Conservation (phyloP, 2,329 filamentous ascomycete species). For the Diplodia mutila region DNA sequence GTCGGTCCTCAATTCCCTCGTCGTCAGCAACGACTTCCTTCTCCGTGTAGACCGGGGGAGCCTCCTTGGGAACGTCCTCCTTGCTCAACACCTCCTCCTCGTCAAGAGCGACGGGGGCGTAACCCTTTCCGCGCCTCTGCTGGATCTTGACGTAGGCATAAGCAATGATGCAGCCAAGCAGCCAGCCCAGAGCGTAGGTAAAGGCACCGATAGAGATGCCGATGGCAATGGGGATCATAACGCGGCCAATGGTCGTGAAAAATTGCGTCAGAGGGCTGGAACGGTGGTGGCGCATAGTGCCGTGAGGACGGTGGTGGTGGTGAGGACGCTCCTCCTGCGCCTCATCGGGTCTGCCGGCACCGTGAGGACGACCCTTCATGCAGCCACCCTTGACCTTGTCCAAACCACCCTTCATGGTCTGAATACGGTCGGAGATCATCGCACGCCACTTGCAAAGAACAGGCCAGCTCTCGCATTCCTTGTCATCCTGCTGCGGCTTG, state of each 20-base stretch:
- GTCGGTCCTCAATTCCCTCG: constrained; percentile 19
- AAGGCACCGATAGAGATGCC: constrained; percentile 70
- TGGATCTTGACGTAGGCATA: constrained; percentile 60
- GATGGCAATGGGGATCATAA: constrained; percentile 68
- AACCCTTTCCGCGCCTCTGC: constrained; percentile 32
- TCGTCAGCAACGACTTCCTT: constrained; percentile 38
- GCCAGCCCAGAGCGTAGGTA: constrained; percentile 69
- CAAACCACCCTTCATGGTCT: constrained; percentile 39
- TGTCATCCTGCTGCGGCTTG: constrained; percentile 31
- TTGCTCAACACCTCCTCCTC: constrained; percentile 30
- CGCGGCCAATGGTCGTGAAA: constrained; percentile 56
- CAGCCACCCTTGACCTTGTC: constrained; percentile 31
- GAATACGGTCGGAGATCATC: constrained; percentile 38
- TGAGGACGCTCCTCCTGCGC: constrained; percentile 28
- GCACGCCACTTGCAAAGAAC: constrained; percentile 49
- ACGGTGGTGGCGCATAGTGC: constrained; percentile 36
- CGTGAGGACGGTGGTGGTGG: constrained; percentile 33
- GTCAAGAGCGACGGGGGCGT: constrained; percentile 37
- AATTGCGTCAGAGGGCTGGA: constrained; percentile 45
- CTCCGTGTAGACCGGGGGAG: constrained; percentile 45
- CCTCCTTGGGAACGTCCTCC: constrained; percentile 42
- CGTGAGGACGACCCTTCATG: constrained; percentile 25
- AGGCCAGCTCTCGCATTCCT: constrained; percentile 37
- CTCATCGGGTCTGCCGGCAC: not conserved
- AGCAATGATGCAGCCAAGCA: constrained; percentile 65